Conservation (phyloP, 371 early-diverging fungal genomes). For the Rhizomucor pusillus region DNA sequence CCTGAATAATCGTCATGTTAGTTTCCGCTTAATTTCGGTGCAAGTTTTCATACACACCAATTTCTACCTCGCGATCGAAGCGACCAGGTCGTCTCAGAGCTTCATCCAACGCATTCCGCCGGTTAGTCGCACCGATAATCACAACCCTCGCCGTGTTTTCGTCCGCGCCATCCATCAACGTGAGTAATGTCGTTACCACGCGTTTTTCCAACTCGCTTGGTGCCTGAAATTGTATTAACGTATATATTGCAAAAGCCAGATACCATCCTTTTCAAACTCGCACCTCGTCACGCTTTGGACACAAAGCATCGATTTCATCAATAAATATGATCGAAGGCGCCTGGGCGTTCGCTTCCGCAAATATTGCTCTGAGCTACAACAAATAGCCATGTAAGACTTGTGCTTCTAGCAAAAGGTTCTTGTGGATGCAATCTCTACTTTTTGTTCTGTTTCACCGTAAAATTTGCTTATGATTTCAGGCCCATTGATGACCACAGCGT, state of each 20-base stretch:
- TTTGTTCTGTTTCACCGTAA: conserved; percentile 95
- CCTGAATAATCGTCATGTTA: conserved; percentile 11
- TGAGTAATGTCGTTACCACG: conserved; percentile 95
- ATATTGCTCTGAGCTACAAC: conserved; percentile 69
- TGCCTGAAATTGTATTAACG: conserved; percentile 31
- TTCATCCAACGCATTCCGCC: conserved; percentile 91
- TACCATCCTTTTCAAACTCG: conserved; percentile 4
- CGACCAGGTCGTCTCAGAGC: conserved; percentile 98
- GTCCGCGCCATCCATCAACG: conserved; percentile 93
- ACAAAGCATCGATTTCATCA: conserved; percentile 98
- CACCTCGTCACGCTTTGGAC: conserved; percentile 87
- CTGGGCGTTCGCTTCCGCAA: conserved; percentile 77
- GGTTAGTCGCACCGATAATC: conserved; percentile 97
- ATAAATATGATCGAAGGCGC: conserved; percentile 96
- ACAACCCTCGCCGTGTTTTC: conserved; percentile 48
- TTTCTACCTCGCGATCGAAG: conserved; percentile 95
- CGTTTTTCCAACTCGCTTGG: conserved; percentile 82
- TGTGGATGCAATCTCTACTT: conserved; percentile 37
- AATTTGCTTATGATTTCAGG: conserved; percentile 95
- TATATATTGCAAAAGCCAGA: not conserved
- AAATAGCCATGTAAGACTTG: not conserved
- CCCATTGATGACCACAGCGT: conserved; percentile 89
- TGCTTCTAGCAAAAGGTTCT: conserved; percentile 9
- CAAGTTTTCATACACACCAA: conserved; percentile 46
- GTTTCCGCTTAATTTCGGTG: too few relatives aligned